Conservation (phyloP, 106 monocot species). For the Agapanthus africanus region DNA sequence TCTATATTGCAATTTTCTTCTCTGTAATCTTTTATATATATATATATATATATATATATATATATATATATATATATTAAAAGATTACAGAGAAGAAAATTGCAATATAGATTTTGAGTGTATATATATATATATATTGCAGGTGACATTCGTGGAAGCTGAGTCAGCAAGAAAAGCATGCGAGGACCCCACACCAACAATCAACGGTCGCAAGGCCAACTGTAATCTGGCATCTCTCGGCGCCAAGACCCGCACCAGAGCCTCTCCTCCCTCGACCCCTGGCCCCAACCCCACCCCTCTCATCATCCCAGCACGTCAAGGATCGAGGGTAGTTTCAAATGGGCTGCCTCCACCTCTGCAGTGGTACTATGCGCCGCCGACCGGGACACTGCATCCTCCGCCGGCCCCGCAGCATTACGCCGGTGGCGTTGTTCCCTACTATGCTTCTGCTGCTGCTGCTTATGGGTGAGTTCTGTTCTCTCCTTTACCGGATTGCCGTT, state of each 20-base stretch:
- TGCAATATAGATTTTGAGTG: not conserved
- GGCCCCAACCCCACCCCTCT: conserved; percentile 12
- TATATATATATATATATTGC: not conserved
- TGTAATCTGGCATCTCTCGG: conserved; percentile 67
- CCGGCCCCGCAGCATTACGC: conserved; percentile 20
- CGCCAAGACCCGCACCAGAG: conserved; percentile 23
- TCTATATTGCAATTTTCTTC: not conserved
- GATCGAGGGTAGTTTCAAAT: conserved; percentile 18
- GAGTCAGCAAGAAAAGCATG: conserved; percentile 69
- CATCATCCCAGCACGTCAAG: conserved; percentile 2
- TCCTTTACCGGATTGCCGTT: too few relatives aligned
- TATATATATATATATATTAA: not conserved
- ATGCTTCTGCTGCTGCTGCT: conserved; percentile 28
- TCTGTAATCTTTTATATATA: not conserved
- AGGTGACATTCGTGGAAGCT: conserved; percentile 73
- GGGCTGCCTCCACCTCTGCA: conserved; percentile 22
- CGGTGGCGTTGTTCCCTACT: conserved; percentile 38
- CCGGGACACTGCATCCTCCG: conserved; percentile 17
- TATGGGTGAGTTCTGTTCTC: conserved; percentile 30
- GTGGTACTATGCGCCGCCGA: conserved; percentile 42
- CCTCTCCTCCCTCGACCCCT: conserved; percentile 27
- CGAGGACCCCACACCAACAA: conserved; percentile 57
- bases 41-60: not conserved
- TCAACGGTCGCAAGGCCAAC: conserved; percentile 67
- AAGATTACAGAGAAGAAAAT: not conserved